Evolutionary conservation across 176 grass and related monocot species (phyloP).

Genomic region (Triticum monococcum): DNA sequence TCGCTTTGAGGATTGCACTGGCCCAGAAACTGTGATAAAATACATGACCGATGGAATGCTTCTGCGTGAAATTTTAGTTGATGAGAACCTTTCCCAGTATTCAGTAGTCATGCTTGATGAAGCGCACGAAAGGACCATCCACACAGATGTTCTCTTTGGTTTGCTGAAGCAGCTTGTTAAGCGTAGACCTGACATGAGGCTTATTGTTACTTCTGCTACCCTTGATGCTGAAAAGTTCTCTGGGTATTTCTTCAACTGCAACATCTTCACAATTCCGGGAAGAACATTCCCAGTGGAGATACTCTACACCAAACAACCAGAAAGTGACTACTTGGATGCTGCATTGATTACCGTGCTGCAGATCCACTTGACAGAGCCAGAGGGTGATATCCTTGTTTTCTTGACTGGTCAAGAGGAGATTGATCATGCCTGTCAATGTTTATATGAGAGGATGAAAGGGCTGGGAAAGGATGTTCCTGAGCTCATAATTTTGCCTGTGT

Average conservation of each 20-base stretch:
- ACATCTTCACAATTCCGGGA: slow-evolving; percentile 97
- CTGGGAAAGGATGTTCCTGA: slow-evolving; percentile 88
- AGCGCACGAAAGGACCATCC: slow-evolving; percentile 94
- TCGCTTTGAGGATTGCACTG: slow-evolving; percentile 92
- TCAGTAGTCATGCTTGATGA: slow-evolving; percentile 98
- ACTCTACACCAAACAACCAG: slow-evolving; percentile 88
- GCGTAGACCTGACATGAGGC: slow-evolving; percentile 77
- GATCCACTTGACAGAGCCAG: slow-evolving; percentile 92
- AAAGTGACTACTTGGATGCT: slow-evolving; percentile 92
- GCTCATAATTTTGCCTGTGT: slow-evolving; percentile 91
- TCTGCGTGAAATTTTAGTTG: slow-evolving; percentile 90
- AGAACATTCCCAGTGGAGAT: slow-evolving; percentile 96
- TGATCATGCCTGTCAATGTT: slow-evolving; percentile 86
- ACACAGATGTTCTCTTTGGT: slow-evolving; percentile 90
- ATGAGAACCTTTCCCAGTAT: slow-evolving; percentile 87
- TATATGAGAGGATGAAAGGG: slow-evolving; percentile 95
- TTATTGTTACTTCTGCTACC: slow-evolving; percentile 96
- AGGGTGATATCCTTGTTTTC: slow-evolving; percentile 90
- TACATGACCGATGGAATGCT: slow-evolving; percentile 99
- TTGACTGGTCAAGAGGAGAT: slow-evolving; percentile 96
- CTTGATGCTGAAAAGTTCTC: slow-evolving; percentile 99
- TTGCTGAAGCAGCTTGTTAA: slow-evolving; percentile 91
- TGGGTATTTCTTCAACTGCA: slow-evolving; percentile 95
- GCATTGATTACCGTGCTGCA: slow-evolving; percentile 87
- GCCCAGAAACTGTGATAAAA: slow-evolving; percentile 91